Percentiles rank a stretch among this genome's conserved stretches.
phyloP scores from a whole-genome alignment of 2,329 filamentous ascomycete genomes.

The Hypomyces rosellus region DNA sequence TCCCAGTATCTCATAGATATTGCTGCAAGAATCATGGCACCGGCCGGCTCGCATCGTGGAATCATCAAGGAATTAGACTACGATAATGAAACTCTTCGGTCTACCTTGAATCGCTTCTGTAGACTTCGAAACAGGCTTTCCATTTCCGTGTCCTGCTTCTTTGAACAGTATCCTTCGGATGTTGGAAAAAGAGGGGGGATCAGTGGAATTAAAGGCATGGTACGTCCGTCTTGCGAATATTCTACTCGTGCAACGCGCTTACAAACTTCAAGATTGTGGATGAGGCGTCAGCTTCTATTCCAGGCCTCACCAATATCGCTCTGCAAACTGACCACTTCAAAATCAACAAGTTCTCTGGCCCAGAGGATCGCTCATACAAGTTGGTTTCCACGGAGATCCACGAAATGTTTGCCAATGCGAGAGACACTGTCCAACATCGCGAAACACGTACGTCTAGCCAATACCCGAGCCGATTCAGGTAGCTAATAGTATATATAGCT shows the following conservation, averaged over 20 bases:
- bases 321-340: conserved; percentile 8
- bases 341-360: conserved; percentile 8
- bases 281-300: conserved; percentile 7
- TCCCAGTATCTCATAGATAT: conserved; percentile 5
- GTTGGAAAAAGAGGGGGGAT: conserved; percentile 8
- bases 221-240: not conserved
- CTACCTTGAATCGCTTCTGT: conserved; percentile 15
- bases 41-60: conserved; percentile 13
- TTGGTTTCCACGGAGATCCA: conserved; percentile 3
- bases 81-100: conserved; percentile 9
- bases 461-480: not conserved
- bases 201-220: conserved; percentile 7
- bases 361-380: conserved; percentile 4
- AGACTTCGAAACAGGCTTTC: conserved; percentile 8
- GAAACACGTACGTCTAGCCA: not conserved
- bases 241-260: not conserved
- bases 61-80: conserved; percentile 12
- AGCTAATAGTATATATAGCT: not conserved
- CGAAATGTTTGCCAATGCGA: conserved; percentile 5
- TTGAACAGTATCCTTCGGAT: conserved; percentile 13
- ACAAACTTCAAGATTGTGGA: conserved; percentile 6
- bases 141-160: conserved; percentile 12
- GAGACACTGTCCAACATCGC: not conserved
- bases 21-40: conserved; percentile 7
- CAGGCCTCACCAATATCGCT: conserved; percentile 2